Evolutionary conservation across 2,329 filamentous ascomycete genomes (phyloP), one percentile per base, ranked within the genome.

Genomic region (Pseudogymnoascus sp.): DNA sequence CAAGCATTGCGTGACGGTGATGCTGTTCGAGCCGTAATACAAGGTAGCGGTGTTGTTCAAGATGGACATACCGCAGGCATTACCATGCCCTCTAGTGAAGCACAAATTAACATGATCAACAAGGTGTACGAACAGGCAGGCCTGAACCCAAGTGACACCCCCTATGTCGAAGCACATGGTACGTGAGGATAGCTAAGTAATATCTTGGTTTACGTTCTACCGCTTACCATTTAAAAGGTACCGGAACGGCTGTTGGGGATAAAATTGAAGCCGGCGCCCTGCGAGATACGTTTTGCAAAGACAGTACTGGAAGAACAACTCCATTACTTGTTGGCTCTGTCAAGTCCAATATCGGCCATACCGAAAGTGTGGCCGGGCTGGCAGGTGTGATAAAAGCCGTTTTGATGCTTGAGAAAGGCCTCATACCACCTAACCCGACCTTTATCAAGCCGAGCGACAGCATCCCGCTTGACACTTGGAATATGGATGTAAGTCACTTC

Each of bases 51-150:
- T 8, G 68, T 74, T 5, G 80, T 78, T 62, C 73, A 76, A 61
- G 77, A 80, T 62, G 79, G 78, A 4, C 71, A 72, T 6, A 79
- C 77, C 0, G 67, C 72, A 3, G 76, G 77, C 3, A 76, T 81
- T 23, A 77, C 77, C 0, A 69, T 75, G 31, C 79, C 79, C 0
- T 80, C 66, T 55, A 59, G 64, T 1, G 66, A 69, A 2, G 68
- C 72, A 0, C 76, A 78, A 59, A 72, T 71, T 58, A 65, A 63
- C 12, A 64, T 71, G 11, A 75, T 76, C 12, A 65, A 70, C 8
- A 55, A 65, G 26, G 69, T 70, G 0, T 77, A 78, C 61, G n/a
- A 26, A 3, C 23, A 31, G 14, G 65, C 63, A 31, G 64, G 65
- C 7, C 38, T 64, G 6, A 62, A 64, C n/a, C 41, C 38, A 7